Evolutionary conservation across 768 basidiomycete species (phyloP).

Genomic region (Lactarius psammicola): DNA sequence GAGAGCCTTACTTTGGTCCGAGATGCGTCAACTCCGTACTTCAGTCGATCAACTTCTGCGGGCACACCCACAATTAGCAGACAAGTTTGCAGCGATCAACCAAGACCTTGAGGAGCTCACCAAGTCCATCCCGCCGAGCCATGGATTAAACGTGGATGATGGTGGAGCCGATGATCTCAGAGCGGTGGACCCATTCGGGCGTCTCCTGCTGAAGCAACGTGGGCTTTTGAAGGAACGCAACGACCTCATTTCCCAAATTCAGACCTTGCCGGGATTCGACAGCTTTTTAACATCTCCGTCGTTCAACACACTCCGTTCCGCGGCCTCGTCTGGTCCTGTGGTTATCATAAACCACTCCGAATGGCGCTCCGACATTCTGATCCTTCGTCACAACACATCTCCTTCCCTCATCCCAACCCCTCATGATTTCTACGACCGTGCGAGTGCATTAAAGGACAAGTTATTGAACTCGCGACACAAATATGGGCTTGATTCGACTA

Average conservation of each 20-base stretch:
- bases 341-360: neutral
- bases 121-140: neutral
- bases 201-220: neutral
- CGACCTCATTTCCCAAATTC: neutral
- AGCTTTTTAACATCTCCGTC: neutral
- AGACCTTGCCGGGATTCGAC: neutral
- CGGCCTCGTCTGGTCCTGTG: too few species aligned
- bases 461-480: too few species aligned
- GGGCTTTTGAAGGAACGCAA: neutral
- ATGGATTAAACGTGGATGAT: neutral
- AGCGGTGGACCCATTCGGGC: neutral
- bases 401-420: neutral
- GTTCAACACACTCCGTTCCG: too few species aligned
- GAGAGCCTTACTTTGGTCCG: neutral
- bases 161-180: neutral
- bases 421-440: too few species aligned
- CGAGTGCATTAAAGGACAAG: too few species aligned
- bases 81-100: neutral
- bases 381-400: neutral
- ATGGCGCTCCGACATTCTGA: neutral
- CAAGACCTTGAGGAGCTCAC: neutral
- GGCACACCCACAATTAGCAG: neutral
- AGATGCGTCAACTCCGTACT: neutral
- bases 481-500: too few species aligned
- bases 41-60: neutral